A percentile compares a stretch with the other conserved stretches of the same genome.
phyloP scores from a whole-genome alignment of 352 stramenopile genomes.

The Pythium sukuiense region DNA sequence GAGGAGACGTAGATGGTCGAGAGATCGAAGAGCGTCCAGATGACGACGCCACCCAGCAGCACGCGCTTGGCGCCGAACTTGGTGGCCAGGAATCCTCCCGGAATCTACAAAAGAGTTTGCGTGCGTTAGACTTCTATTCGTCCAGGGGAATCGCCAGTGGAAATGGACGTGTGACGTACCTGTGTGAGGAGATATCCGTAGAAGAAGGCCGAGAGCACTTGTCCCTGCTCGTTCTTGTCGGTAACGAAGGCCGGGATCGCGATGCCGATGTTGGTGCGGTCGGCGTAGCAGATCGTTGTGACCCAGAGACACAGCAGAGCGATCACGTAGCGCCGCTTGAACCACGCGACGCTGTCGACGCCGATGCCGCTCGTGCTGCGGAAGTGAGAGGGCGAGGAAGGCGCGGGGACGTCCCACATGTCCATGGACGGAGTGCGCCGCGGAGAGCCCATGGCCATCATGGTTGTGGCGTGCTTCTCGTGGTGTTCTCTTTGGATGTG shows the following conservation, averaged over 20 bases:
- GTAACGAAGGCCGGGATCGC: constrained; percentile 73
- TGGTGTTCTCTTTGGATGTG: background rate
- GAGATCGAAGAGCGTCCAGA: constrained; percentile 86
- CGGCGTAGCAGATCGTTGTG: constrained; percentile 84
- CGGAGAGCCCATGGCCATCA: constrained; percentile 28
- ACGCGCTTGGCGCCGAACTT: constrained; percentile 75
- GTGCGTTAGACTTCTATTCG: background rate
- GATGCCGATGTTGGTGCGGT: constrained; percentile 88
- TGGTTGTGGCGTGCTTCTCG: background rate
- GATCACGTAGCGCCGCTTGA: constrained; percentile 65
- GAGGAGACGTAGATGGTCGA: constrained; percentile 68
- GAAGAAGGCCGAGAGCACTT: constrained; percentile 85
- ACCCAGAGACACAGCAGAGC: constrained; percentile 71
- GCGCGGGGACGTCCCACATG: constrained; percentile 22
- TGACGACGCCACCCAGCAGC: constrained; percentile 67
- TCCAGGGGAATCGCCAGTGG: background rate
- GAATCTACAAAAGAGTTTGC: constrained; percentile 42
- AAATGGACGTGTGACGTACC: constrained; percentile 28
- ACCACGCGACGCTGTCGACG: constrained; percentile 17
- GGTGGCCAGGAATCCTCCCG: constrained; percentile 70
- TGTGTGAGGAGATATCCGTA: constrained; percentile 89
- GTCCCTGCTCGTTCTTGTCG: constrained; percentile 74
- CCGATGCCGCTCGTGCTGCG: background rate
- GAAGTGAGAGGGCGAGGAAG: background rate
- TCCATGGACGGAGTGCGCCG: constrained; percentile 28